Base-by-base conservation (phyloP, 139 green algal species). In the Coelastrella sp. region DNA sequence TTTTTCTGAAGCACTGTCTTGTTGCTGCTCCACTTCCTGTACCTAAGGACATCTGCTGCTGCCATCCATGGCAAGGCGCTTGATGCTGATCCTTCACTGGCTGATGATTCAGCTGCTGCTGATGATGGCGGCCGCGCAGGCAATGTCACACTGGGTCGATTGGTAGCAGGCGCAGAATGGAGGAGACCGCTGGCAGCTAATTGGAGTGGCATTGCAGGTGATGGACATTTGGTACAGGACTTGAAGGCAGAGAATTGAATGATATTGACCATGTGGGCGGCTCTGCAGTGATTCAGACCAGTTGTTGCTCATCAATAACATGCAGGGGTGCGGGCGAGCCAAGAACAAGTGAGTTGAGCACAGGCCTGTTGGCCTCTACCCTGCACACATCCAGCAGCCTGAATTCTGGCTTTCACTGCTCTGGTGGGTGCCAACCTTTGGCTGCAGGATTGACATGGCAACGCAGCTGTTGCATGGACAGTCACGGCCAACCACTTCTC, bases 401-500 rank as follows among this genome's bases (percentile, higher is more conserved):
- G 8, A 27, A n/a, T 10, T 80, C 17, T 58, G 17, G 70, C n/a
- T n/a, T 20, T 66, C 60, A 57, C 83, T 68, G 63, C 12, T 88
- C 17, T 8, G 22, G 10, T 14, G 35, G n/a, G 6, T 20, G 25
- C 4, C 74, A 12, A 12, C 8, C 49, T 25, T 58, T 78, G 27
- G 14, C 35, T 79, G 82, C 95, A 61, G 92, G 94, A 11, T 8
- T 95, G 56, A 96, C 91, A 60, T 95, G 91, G 84, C 95, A 98
- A 92, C 93, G 96, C 83, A 94, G 94, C n/a, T 92, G 89, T 11
- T 97, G 95, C 82, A 93, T 97, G 84, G 96, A 98, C 82, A 94
- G 98, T 19, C 92, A 96, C 35, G 94, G 95, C 19, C 19, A 80
- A 0, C 82, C 90, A 19, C 91, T 97, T 79, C 91, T 92, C 17